These are phyloP conservation scores for Rosa lucieae DNA, from an alignment of 306 rosid species.

Conservation along the genomic window DNA sequence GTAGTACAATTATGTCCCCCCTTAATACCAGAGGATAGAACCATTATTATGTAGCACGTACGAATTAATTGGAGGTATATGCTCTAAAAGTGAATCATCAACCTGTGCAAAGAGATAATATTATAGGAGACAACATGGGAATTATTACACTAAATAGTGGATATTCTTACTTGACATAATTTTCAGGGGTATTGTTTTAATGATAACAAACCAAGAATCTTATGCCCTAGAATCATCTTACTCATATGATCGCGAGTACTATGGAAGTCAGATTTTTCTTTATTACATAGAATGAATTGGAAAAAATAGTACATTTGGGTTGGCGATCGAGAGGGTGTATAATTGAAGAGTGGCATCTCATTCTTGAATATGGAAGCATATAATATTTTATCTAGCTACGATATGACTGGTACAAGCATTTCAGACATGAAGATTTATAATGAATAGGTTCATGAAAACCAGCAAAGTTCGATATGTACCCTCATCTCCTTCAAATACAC, in stretches of 20 bases:
- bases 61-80: constrained; percentile 34
- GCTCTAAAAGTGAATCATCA: constrained; percentile 39
- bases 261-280: not conserved
- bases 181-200: constrained; percentile 10
- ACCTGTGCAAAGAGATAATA: constrained; percentile 31
- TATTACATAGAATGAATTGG: not conserved
- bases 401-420: constrained; percentile 6
- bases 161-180: constrained; percentile 29
- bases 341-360: constrained; percentile 41
- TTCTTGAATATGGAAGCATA: constrained; percentile 25
- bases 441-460: not conserved
- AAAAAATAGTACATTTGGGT: constrained; percentile 11
- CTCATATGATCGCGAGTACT: not conserved
- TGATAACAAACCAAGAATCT: constrained; percentile 35
- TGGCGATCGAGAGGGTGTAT: constrained; percentile 1
- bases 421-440: not conserved
- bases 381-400: constrained; percentile 6
- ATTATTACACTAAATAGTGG: constrained; percentile 23
- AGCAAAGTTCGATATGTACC: not conserved
- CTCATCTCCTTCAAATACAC: not conserved
- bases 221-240: constrained; percentile 40
- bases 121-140: constrained; percentile 24
- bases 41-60: not conserved
- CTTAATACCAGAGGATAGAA: constrained; percentile 9
- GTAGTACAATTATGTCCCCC: not conserved